phyloP scores from a whole-genome alignment of 2,329 filamentous ascomycete genomes.

The Neurospora crassa region DNA sequence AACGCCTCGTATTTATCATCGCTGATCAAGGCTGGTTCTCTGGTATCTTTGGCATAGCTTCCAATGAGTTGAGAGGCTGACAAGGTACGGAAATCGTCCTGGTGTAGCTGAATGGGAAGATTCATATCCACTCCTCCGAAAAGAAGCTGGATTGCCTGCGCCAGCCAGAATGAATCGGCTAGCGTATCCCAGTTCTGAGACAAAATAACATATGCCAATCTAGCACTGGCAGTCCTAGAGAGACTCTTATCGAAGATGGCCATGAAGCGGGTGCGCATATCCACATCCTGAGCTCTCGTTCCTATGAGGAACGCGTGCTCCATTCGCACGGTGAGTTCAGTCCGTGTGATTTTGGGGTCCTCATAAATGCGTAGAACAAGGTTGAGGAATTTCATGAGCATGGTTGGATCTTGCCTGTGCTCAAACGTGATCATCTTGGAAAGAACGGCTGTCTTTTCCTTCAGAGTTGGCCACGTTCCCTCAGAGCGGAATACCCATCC shows the following conservation, averaged over 20 bases:
- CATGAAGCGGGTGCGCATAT: conserved; percentile 97
- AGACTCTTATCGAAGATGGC: conserved; percentile 90
- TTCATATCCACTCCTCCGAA: conserved; percentile 86
- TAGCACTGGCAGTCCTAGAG: conserved; percentile 82
- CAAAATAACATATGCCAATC: conserved; percentile 79
- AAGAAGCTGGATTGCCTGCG: conserved; percentile 87
- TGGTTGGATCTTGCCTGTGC: conserved; percentile 67
- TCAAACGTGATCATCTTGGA: conserved; percentile 99
- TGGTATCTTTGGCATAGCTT: conserved; percentile 60
- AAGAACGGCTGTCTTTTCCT: conserved; percentile 98
- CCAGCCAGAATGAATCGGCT: conserved; percentile 91
- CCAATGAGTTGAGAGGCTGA: conserved; percentile 65
- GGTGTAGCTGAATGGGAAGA: conserved; percentile 64
- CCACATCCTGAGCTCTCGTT: conserved; percentile 82
- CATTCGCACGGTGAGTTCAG: conserved; percentile 91
- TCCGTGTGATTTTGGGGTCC: conserved; percentile 88
- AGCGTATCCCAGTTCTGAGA: conserved; percentile 97
- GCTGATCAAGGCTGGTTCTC: conserved; percentile 57
- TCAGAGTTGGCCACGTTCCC: conserved; percentile 91
- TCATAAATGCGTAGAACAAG: conserved; percentile 98
- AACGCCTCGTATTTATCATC: conserved; percentile 78
- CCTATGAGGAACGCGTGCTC: conserved; percentile 98
- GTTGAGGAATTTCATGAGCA: conserved; percentile 88
- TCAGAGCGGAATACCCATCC: conserved; percentile 93
- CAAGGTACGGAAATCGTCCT: conserved; percentile 74